Evolutionary conservation across 2,329 filamentous ascomycete genomes (phyloP).

Genomic region (Aureobasidium sp.): DNA sequence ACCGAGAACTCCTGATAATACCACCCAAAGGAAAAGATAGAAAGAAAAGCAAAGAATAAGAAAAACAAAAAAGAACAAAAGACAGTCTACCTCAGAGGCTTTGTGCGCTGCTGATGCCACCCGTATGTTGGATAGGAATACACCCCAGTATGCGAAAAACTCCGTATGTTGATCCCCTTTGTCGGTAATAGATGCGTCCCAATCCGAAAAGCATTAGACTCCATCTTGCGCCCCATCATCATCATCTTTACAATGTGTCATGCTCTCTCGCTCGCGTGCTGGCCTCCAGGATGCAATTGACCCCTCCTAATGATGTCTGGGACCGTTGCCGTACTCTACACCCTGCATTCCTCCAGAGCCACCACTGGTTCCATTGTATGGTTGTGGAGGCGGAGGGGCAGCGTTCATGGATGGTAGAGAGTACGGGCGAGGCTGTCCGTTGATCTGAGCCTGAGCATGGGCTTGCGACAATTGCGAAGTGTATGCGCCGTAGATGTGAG

Average conservation of each 20-base stretch:
- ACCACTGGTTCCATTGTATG: conserved; percentile 21
- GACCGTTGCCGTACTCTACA: conserved; percentile 32
- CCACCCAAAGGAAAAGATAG: background rate
- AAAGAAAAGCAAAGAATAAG: background rate
- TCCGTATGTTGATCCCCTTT: background rate
- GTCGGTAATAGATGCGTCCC: background rate
- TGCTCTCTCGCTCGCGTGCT: background rate
- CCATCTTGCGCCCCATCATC: background rate
- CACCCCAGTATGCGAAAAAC: conserved; percentile 6
- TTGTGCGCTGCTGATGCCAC: background rate
- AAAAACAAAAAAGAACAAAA: background rate
- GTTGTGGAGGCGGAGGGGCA: conserved; percentile 13
- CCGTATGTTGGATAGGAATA: conserved; percentile 10
- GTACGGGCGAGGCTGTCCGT: conserved; percentile 18
- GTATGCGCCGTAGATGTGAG: conserved; percentile 41
- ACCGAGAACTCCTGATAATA: background rate
- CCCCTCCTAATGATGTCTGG: background rate
- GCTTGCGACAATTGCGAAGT: conserved; percentile 34
- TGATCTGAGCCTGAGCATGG: conserved; percentile 28
- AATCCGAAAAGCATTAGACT: background rate
- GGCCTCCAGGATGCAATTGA: background rate
- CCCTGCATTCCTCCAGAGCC: conserved; percentile 39
- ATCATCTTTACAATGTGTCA: background rate
- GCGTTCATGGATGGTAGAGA: conserved; percentile 29
- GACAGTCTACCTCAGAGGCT: conserved; percentile 3